Evolutionary conservation across 1,284 basidiomycete species (phyloP), one percentile per base, ranked within the genome.

Genomic region (Bjerkandera adusta): DNA sequence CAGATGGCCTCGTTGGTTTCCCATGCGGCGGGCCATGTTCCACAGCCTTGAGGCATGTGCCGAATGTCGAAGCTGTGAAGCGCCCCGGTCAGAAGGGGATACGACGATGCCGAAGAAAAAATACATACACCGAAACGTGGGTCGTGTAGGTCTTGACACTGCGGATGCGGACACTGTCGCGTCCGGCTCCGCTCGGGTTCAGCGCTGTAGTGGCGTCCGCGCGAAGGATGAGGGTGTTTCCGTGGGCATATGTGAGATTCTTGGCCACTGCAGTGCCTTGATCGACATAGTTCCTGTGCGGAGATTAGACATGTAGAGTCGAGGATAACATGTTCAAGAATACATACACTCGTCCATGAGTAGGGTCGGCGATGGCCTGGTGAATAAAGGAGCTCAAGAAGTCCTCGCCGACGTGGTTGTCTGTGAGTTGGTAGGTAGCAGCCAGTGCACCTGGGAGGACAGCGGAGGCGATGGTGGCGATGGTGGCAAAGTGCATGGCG

Each of bases 21-120:
- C 57, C 65, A 73, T 10, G 50, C 54, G 24, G 64, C 71, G 25
- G 81, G 81, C 81, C 80, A 83, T 1, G 75, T 61, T 13, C 76
- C 79, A 53, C 82, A 84, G 30, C 81, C 83, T 60, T 79, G 68
- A 3, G 83, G 71, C 68, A 73, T 74, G 48, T 74, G 71, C 13
- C 68, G 66, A 41, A 78, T 65, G 53, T 77, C 71, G 53, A 77
- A 78, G 40, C 76, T 78, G 56, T 27, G 5, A 25, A 16, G n/a
- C 15, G 27, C 25, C 18, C 22, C 29, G 3, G 29, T 49, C 22
- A 33, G 27, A 27, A 48, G 41, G 26, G 35, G 16, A 30, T 12
- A 7, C 29, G 22, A 16, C 20, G 32, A 25, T 12, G 13, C n/a
- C 11, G 27, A 32, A 36, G 32, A 46, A 20, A 22, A 20, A n/a